A percentile compares a stretch with the other conserved stretches of the same genome.
Conservation (phyloP, 257 asterid species). For the Solanum tarapatanum region DNA sequence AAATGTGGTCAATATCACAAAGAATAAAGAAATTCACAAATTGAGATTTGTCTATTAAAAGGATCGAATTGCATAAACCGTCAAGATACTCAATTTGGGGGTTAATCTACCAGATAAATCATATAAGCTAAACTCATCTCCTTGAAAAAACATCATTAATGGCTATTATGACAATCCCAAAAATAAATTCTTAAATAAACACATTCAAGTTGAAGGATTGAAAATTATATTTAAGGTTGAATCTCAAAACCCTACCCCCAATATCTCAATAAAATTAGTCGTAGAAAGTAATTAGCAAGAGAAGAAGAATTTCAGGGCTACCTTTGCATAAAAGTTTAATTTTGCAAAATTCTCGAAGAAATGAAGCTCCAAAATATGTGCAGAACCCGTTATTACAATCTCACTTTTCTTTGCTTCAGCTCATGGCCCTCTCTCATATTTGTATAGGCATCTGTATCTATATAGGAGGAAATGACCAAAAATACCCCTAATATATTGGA, state of each 20-base stretch:
- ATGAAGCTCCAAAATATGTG: background rate
- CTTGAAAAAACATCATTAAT: background rate
- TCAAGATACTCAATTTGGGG: background rate
- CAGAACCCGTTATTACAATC: background rate
- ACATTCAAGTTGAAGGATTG: background rate
- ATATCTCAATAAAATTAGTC: background rate
- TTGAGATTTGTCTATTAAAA: background rate
- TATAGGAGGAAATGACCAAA: too few relatives aligned
- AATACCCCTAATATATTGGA: too few relatives aligned
- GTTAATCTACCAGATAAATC: background rate
- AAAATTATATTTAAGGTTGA: background rate
- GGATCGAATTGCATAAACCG: too few relatives aligned
- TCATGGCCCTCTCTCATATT: background rate
- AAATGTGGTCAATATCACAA: background rate
- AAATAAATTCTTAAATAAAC: background rate
- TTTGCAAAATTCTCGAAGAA: background rate
- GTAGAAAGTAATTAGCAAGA: background rate
- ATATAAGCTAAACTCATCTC: background rate
- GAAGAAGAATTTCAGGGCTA: background rate
- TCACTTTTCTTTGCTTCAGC: background rate
- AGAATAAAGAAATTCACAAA: background rate
- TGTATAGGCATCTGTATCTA: background rate
- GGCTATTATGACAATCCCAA: background rate
- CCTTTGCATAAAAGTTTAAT: background rate
- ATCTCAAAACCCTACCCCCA: background rate